These are phyloP conservation scores for Cymbopogon flexuosus DNA, from an alignment of 202 grass and related monocot species.

Conservation along the genomic window DNA sequence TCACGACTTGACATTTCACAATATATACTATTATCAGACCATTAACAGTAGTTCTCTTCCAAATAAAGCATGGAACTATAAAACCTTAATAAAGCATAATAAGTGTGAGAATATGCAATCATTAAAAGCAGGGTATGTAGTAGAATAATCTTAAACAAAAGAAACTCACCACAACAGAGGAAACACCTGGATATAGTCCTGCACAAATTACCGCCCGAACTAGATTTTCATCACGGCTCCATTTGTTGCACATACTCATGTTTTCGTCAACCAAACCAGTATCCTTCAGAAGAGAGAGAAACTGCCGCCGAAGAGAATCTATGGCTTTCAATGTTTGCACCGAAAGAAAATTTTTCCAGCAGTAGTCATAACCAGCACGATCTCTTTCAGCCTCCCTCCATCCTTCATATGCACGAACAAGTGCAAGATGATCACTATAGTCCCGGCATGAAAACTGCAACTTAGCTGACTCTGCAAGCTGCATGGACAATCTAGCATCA, in stretches of 20 bases:
- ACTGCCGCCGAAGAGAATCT: slow-evolving; percentile 85
- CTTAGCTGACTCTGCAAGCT: slow-evolving; percentile 91
- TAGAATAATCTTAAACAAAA: slow-evolving; percentile 5
- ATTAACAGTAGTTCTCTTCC: background rate
- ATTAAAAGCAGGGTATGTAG: background rate
- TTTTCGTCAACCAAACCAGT: slow-evolving; percentile 77
- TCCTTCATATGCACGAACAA: slow-evolving; percentile 85
- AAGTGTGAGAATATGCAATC: background rate
- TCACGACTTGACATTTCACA: background rate
- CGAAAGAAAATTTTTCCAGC: slow-evolving; percentile 98
- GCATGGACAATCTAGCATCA: slow-evolving; percentile 34
- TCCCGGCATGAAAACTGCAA: slow-evolving; percentile 84
- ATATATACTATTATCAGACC: background rate
- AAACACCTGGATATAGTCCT: slow-evolving; percentile 94
- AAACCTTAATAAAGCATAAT: background rate
- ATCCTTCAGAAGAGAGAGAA: slow-evolving; percentile 82
- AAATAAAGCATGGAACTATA: slow-evolving; percentile 19
- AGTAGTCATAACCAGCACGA: slow-evolving; percentile 89
- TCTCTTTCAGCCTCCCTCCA: slow-evolving; percentile 96
- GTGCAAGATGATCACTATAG: slow-evolving; percentile 86
- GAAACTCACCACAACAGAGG: slow-evolving; percentile 78
- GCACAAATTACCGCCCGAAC: slow-evolving; percentile 89
- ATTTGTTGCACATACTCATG: slow-evolving; percentile 69
- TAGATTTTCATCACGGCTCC: slow-evolving; percentile 86
- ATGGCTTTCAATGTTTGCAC: slow-evolving; percentile 88